A percentile compares a stretch with the other conserved stretches of the same genome.
phyloP scores from a whole-genome alignment of 345 rosid species.

The Aurinia saxatilis region DNA sequence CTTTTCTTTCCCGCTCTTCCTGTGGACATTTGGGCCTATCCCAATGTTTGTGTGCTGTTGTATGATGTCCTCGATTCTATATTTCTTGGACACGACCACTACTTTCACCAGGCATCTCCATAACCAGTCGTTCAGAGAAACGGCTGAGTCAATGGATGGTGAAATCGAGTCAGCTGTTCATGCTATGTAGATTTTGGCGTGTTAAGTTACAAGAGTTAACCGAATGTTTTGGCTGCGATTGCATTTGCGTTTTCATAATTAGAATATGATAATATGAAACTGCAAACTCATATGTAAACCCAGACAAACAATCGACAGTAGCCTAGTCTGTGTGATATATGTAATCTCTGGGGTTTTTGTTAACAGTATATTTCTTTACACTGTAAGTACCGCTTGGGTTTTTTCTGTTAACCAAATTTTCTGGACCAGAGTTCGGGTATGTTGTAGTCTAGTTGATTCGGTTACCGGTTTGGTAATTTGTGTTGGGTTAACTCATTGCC shows the following conservation, averaged over 20 bases:
- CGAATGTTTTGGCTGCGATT: not conserved
- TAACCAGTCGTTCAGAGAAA: constrained; percentile 36
- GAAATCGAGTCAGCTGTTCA: constrained; percentile 37
- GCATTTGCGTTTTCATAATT: not conserved
- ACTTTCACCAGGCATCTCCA: constrained; percentile 63
- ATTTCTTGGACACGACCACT: constrained; percentile 81
- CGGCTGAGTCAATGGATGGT: constrained; percentile 11
- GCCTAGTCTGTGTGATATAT: not conserved
- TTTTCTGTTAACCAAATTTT: not conserved
- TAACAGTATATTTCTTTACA: not conserved
- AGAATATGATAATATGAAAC: not conserved
- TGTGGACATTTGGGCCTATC: constrained; percentile 89
- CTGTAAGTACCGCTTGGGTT: not conserved
- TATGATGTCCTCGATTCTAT: constrained; percentile 51
- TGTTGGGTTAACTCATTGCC: not conserved
- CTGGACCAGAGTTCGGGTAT: not conserved
- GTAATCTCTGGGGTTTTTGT: not conserved
- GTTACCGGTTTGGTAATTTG: not conserved
- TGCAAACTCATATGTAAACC: not conserved
- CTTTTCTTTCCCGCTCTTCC: constrained; percentile 78
- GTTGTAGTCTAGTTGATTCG: not conserved
- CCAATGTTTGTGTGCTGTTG: constrained; percentile 82
- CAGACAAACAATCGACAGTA: constrained; percentile 2
- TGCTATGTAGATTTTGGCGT: constrained; percentile 10
- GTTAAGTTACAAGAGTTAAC: not conserved